These are phyloP conservation scores for Fusarium sp. DNA, from an alignment of 2,329 filamentous ascomycete genomes.

Conservation along the genomic window DNA sequence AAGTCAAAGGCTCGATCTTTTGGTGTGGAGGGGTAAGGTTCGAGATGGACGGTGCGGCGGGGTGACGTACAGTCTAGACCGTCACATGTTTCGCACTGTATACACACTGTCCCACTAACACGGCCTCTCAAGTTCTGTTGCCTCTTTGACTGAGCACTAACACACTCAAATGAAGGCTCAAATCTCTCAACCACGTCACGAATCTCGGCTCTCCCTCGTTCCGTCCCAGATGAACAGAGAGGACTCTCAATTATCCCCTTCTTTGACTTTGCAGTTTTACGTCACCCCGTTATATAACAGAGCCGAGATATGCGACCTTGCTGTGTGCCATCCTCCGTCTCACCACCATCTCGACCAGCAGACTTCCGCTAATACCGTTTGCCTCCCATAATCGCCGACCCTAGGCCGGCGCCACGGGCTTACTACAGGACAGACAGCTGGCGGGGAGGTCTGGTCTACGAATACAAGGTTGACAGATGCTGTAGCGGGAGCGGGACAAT, in stretches of 20 bases:
- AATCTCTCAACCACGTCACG: conserved; percentile 22
- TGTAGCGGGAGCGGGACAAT: conserved; percentile 17
- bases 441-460: background rate
- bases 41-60: conserved; percentile 22
- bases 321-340: background rate
- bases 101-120: conserved; percentile 17
- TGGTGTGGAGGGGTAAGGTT: conserved; percentile 44
- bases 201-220: conserved; percentile 1
- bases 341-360: background rate
- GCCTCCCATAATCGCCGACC: conserved; percentile 26
- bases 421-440: background rate
- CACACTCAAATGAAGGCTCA: conserved; percentile 15
- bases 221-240: background rate
- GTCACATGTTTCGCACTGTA: conserved; percentile 36
- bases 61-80: conserved; percentile 6
- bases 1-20: conserved; percentile 22
- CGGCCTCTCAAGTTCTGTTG: background rate
- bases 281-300: conserved; percentile 1
- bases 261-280: conserved; percentile 1
- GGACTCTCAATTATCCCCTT: background rate
- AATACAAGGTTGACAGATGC: conserved; percentile 26
- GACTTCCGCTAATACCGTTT: conserved; percentile 13
- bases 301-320: conserved; percentile 1
- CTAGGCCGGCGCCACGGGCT: conserved; percentile 29
- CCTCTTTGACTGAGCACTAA: conserved; percentile 13